Evolutionary conservation across 495 filamentous ascomycete species (phyloP).

Genomic region (Aspergillus nanangensis): DNA sequence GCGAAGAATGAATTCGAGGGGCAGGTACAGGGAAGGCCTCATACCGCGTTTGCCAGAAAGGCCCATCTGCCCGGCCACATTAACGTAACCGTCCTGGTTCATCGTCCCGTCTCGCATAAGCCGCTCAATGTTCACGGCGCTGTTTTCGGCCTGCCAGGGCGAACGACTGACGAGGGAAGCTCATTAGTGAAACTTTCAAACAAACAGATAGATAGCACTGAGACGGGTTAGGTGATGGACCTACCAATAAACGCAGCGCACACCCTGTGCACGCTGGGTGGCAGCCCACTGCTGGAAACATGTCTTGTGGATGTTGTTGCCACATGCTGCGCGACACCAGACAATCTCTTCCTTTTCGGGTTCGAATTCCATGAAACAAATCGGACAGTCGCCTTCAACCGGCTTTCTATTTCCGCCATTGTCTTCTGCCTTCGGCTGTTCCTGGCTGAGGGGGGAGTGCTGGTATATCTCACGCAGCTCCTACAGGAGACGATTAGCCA

Average conservation of each 20-base stretch:
- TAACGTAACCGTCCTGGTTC: constrained; percentile 60
- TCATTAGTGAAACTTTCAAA: background rate
- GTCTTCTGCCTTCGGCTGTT: constrained; percentile 13
- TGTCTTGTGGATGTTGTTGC: constrained; percentile 70
- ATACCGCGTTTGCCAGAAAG: constrained; percentile 52
- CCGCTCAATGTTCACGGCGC: constrained; percentile 37
- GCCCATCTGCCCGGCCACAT: constrained; percentile 60
- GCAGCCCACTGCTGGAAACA: constrained; percentile 71
- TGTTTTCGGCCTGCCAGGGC: constrained; percentile 54
- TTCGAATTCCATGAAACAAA: constrained; percentile 71
- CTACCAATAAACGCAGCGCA: constrained; percentile 65
- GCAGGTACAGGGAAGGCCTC: constrained; percentile 22
- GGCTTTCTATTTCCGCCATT: constrained; percentile 51
- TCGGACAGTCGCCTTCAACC: constrained; percentile 72
- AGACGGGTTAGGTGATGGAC: too few species aligned
- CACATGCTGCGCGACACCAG: constrained; percentile 70
- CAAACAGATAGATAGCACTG: background rate
- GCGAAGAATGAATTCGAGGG: background rate
- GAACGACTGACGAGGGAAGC: constrained; percentile 42
- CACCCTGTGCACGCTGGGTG: constrained; percentile 45
- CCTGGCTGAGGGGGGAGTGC: constrained; percentile 26
- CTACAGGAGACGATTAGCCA: too few species aligned
- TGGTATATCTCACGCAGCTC: constrained; percentile 54
- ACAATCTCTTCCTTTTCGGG: constrained; percentile 52
- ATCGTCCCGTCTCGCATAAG: constrained; percentile 33